A percentile compares a stretch with the other conserved stretches of the same genome.
phyloP scores from a whole-genome alignment of 2,329 filamentous ascomycete species.

The Sarocladium kiliense region DNA sequence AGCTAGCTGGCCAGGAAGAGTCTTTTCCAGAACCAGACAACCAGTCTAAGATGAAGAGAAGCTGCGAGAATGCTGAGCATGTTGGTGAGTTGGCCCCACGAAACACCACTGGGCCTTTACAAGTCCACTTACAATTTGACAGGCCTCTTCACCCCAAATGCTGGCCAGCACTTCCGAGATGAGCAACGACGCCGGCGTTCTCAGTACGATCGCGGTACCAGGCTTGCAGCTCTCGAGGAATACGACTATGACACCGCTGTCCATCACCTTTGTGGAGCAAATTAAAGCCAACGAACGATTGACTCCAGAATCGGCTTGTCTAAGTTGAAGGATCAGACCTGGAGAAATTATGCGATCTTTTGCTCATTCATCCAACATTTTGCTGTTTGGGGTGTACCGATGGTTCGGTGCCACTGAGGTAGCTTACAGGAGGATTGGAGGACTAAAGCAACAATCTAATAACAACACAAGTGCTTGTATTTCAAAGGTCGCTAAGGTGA shows the following conservation, averaged over 20 bases:
- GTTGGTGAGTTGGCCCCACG: conserved; percentile 56
- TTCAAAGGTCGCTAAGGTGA: too few species aligned
- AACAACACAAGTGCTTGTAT: too few species aligned
- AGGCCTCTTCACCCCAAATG: conserved; percentile 78
- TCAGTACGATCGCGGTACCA: conserved; percentile 77
- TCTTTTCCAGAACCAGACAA: conserved; percentile 77
- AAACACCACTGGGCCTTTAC: too few species aligned
- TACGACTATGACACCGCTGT: conserved; percentile 45
- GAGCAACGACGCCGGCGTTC: conserved; percentile 73
- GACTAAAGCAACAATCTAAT: too few species aligned
- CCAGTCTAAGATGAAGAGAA: conserved; percentile 79
- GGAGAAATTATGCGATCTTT: background rate
- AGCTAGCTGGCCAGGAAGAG: conserved; percentile 65
- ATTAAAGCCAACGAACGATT: background rate
- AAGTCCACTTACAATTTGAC: too few species aligned
- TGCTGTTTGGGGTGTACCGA: conserved; percentile 4
- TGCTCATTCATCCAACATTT: conserved; percentile 9
- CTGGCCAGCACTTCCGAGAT: conserved; percentile 66
- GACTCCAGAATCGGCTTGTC: too few species aligned
- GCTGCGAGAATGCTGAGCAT: conserved; percentile 79
- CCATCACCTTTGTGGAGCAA: conserved; percentile 29
- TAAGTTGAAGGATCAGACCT: background rate
- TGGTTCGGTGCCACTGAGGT: background rate
- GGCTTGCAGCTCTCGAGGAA: conserved; percentile 63
- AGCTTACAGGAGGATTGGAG: too few species aligned